Conservation (phyloP, 768 basidiomycete species). For the Asterophora parasitica region DNA sequence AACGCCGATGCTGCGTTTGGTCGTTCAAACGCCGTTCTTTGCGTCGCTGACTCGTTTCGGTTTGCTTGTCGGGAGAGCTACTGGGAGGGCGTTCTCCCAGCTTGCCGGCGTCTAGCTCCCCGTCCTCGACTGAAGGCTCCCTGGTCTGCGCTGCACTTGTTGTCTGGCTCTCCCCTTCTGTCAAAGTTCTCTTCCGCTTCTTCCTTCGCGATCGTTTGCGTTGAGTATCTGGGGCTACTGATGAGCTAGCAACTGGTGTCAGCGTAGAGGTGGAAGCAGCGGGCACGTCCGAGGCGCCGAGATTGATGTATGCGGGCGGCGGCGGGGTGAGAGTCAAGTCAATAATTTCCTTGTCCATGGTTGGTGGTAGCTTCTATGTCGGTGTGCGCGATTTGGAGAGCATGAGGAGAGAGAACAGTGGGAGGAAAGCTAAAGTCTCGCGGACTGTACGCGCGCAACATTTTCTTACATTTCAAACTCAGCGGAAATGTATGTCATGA, state of each 20-base stretch:
- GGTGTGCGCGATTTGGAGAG: background rate
- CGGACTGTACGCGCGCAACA: no score
- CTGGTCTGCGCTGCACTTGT: slow-evolving; percentile 16
- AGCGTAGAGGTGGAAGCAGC: background rate
- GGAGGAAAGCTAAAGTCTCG: background rate
- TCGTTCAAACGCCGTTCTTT: slow-evolving; percentile 7
- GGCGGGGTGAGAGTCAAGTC: slow-evolving; percentile 25
- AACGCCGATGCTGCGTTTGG: slow-evolving; percentile 5
- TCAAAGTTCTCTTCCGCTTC: slow-evolving; percentile 23
- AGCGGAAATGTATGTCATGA: background rate
- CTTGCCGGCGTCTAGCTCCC: slow-evolving; percentile 11
- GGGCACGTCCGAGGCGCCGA: slow-evolving; percentile 1
- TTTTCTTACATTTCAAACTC: slow-evolving; percentile 14
- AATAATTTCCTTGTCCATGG: slow-evolving; percentile 24
- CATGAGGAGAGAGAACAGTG: background rate
- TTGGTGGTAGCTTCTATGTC: background rate
- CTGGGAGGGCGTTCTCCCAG: background rate
- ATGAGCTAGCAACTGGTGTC: background rate
- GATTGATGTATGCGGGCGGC: slow-evolving; percentile 1
- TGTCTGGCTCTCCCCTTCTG: slow-evolving; percentile 15
- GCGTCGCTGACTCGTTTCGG: background rate
- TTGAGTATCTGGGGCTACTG: slow-evolving; percentile 1
- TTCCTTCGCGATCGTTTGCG: slow-evolving; percentile 20
- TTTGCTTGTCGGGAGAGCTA: background rate
- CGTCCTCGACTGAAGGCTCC: slow-evolving; percentile 17